A percentile compares a stretch with the other conserved stretches of the same genome.
phyloP scores from a whole-genome alignment of 345 rosid genomes.

The Syzygium oleosum region DNA sequence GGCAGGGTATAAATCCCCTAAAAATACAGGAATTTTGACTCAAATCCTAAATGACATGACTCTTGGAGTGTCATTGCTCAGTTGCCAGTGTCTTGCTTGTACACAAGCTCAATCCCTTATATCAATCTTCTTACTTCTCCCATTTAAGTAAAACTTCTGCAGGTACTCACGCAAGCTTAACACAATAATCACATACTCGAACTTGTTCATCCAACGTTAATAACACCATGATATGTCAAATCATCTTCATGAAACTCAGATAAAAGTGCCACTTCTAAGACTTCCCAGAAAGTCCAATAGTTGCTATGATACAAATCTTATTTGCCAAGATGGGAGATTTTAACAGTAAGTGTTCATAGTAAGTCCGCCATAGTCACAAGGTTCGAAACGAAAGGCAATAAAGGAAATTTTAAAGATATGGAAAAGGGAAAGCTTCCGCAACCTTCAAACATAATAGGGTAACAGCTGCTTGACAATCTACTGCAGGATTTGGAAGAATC shows the following conservation, averaged over 20 bases:
- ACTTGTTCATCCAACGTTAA: background rate
- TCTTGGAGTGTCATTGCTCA: background rate
- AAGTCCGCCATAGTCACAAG: background rate
- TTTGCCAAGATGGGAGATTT: background rate
- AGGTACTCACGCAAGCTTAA: background rate
- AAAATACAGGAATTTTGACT: no score
- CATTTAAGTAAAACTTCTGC: background rate
- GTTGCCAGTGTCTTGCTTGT: background rate
- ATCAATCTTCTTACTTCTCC: background rate
- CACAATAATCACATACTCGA: background rate
- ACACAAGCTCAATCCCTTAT: background rate
- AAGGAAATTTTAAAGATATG: background rate
- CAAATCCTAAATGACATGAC: no score
- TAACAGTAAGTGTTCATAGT: background rate
- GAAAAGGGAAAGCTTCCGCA: background rate
- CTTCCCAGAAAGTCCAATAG: background rate
- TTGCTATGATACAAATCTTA: background rate
- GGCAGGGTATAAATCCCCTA: no score
- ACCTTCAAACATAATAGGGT: background rate
- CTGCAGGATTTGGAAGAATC: background rate
- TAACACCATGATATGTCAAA: background rate
- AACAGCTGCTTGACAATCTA: background rate
- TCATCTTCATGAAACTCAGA: background rate
- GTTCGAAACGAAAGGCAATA: background rate
- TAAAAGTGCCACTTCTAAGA: background rate